phyloP scores from a whole-genome alignment of 441 rosid species.

The Populus hybrid region DNA sequence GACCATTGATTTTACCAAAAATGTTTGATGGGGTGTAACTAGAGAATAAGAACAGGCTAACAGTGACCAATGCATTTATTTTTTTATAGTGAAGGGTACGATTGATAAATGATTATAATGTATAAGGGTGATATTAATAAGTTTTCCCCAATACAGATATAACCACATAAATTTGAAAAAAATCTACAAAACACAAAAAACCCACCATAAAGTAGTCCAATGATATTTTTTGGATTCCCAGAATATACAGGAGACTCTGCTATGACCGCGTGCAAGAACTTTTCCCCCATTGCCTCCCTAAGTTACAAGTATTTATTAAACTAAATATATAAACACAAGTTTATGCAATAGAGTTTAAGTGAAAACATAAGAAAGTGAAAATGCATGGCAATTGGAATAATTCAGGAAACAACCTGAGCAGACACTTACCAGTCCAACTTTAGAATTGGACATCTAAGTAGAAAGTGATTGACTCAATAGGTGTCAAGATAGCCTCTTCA shows the following conservation, averaged over 20 bases:
- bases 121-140: not conserved
- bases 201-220: conserved; percentile 93
- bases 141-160: not conserved
- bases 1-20: not conserved
- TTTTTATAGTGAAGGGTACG: not conserved
- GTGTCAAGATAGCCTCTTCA: conserved; percentile 99
- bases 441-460: conserved; percentile 86
- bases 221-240: conserved; percentile 76
- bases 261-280: conserved; percentile 91
- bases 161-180: conserved; percentile 9
- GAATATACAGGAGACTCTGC: conserved; percentile 94
- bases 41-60: not conserved
- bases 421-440: conserved; percentile 86
- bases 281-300: conserved; percentile 99
- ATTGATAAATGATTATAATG: not conserved
- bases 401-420: conserved; percentile 2
- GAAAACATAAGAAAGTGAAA: not conserved
- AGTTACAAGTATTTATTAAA: conserved; percentile 17
- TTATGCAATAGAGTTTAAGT: not conserved
- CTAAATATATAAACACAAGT: conserved; percentile 9
- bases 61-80: not conserved
- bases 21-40: not conserved
- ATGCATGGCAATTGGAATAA: not conserved
- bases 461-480: conserved; percentile 92
- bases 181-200: conserved; percentile 10